Evolutionary conservation across 352 stramenopile species (phyloP), one percentile per base, ranked within the genome.

Genomic region (Phytopythium aichiense): DNA sequence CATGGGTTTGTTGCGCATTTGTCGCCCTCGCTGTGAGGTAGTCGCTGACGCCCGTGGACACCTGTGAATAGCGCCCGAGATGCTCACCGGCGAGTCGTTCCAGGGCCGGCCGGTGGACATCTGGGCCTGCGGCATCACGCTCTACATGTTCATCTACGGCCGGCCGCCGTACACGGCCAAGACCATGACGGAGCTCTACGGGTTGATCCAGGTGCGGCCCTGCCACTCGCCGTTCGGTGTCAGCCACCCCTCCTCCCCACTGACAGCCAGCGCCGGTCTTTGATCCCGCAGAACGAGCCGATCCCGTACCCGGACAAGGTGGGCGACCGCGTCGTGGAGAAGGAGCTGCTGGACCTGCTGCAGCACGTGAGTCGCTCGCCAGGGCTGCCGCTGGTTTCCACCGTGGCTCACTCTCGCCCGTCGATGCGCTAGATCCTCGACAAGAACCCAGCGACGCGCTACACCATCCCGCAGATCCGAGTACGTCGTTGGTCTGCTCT

Each of bases 71-170:
- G 82, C 84, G 0, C 82, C 84, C 0, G 84, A 93, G 63, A 93
- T 93, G 84, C 74, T 92, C 50, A 91, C 82, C 9, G 84, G 82
- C 8, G 79, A 85, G 23, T 87, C 76, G 23, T 94, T 92, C 64
- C 81, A 82, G 35, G 84, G 84, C 23, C 88, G 87, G 54, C 84
- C 85, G 0, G 67, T 92, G 18, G 97, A 99, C 71, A 88, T 99
- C 18, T 99, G 97, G 97, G 94, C 96, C 16, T 97, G 92, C 22
- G 96, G 97, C 6, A 71, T 99, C 35, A 99, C 95, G 64, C 68
- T 99, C 4, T 99, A 98, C 69, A 98, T 98, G 76, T 99, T 99
- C 69, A 81, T 96, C 11, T 98, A 98, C 56, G 94, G 94, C 18
- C 81, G 82, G 38, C 78, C 98, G 6, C 97, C 97, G 4, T 99